These are phyloP conservation scores for Pythium aphanidermatum DNA, from an alignment of 352 stramenopile species.

Conservation along the genomic window DNA sequence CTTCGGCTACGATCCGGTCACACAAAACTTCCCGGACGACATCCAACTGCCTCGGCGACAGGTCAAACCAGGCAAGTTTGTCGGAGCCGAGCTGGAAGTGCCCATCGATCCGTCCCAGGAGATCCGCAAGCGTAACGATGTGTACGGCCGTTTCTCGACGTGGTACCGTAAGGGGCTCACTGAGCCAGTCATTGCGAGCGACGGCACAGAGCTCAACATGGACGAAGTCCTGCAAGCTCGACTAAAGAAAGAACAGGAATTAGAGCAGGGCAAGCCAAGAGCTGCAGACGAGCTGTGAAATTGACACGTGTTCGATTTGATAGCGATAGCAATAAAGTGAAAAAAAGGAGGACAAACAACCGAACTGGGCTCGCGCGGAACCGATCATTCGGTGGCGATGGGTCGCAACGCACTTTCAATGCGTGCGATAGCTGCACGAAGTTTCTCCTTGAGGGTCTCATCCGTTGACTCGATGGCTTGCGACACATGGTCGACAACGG, in stretches of 20 bases:
- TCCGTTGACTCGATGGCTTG: slow-evolving; percentile 68
- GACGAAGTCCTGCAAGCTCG: slow-evolving; percentile 67
- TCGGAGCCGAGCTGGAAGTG: slow-evolving; percentile 45
- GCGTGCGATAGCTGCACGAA: slow-evolving; percentile 54
- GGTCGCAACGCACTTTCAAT: slow-evolving; percentile 66
- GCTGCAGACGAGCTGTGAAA: slow-evolving; percentile 1
- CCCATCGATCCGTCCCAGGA: slow-evolving; percentile 55
- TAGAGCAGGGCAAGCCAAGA: slow-evolving; percentile 8
- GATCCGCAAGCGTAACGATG: slow-evolving; percentile 75
- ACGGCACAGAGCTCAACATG: slow-evolving; percentile 80
- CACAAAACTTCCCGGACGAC: slow-evolving; percentile 65
- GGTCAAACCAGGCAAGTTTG: slow-evolving; percentile 59
- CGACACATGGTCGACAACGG: slow-evolving; percentile 55
- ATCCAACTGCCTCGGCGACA: slow-evolving; percentile 73
- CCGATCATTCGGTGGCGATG: slow-evolving; percentile 48
- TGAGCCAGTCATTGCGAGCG: slow-evolving; percentile 71
- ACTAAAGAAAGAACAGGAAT: slow-evolving; percentile 34
- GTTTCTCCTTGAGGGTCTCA: slow-evolving; percentile 59
- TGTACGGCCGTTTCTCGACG: slow-evolving; percentile 70
- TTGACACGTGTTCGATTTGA: slow-evolving; percentile 2
- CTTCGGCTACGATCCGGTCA: slow-evolving; percentile 84
- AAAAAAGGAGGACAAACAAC: slow-evolving; percentile 2
- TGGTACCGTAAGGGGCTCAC: slow-evolving; percentile 73
- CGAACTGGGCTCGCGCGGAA: neutral
- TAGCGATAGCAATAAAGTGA: neutral